These are phyloP conservation scores for Capsicum baccatum DNA, from an alignment of 257 asterid species.

Conservation along the genomic window DNA sequence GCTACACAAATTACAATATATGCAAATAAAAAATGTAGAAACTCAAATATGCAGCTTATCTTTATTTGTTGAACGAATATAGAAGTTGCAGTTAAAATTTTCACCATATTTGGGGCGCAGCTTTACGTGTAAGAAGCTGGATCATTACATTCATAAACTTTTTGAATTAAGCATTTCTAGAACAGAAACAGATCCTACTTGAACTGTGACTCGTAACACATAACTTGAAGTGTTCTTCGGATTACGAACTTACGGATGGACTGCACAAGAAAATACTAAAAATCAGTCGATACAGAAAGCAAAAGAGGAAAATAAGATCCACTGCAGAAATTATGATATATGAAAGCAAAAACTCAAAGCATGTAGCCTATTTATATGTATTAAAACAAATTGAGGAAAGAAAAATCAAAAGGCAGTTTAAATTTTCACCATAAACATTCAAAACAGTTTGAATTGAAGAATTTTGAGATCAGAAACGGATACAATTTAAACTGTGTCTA, in stretches of 20 bases:
- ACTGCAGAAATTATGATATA: background rate
- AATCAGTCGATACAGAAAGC: background rate
- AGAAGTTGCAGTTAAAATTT: background rate
- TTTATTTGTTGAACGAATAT: background rate
- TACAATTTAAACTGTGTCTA: too few relatives aligned
- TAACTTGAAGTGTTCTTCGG: background rate
- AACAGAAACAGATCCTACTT: background rate
- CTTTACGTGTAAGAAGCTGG: constrained; percentile 90
- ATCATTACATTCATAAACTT: background rate
- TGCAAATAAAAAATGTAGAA: background rate
- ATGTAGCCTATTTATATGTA: background rate
- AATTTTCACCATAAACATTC: background rate
- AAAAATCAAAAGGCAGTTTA: background rate
- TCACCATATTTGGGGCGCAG: constrained; percentile 92
- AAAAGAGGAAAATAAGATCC: background rate
- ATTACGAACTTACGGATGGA: background rate
- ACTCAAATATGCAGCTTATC: background rate
- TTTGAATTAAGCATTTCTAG: background rate
- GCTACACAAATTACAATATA: background rate
- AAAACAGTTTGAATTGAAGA: too few relatives aligned
- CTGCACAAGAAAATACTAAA: background rate
- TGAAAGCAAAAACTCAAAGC: background rate
- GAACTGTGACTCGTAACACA: background rate
- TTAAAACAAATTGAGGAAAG: background rate
- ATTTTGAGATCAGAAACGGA: too few relatives aligned